Evolutionary conservation across 73 alveolate genomes (phyloP).

Genomic region (Paramecium pentaurelia): DNA sequence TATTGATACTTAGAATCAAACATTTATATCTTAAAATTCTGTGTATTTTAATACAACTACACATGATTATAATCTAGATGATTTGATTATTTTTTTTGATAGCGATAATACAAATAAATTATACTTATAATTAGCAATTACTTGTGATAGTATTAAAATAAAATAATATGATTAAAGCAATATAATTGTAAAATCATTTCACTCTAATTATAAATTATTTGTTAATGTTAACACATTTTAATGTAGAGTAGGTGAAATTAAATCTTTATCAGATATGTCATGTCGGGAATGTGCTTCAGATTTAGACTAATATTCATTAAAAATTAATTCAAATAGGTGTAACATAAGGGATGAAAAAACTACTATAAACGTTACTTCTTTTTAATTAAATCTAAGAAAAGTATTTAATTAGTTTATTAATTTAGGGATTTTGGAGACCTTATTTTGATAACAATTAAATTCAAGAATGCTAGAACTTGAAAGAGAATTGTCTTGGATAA

Average conservation of each 20-base stretch:
- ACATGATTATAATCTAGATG: not conserved
- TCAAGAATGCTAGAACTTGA: not conserved
- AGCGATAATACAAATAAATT: not conserved
- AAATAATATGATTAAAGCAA: not conserved
- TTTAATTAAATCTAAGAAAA: not conserved
- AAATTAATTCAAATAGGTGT: not conserved
- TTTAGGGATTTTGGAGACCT: constrained; percentile 28
- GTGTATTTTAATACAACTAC: not conserved
- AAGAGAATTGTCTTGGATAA: constrained; percentile 13
- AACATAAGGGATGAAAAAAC: not conserved
- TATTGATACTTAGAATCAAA: not conserved
- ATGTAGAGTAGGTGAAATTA: not conserved
- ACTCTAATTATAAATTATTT: not conserved
- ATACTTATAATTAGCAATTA: not conserved
- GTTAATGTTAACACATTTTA: not conserved
- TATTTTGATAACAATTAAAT: not conserved
- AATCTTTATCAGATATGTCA: not conserved
- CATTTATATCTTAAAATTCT: not conserved
- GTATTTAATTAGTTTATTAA: not conserved
- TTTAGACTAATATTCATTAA: not conserved
- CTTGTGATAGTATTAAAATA: not conserved
- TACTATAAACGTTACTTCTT: not conserved
- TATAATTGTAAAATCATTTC: not conserved
- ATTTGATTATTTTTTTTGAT: not conserved
- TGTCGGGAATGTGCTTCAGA: not conserved